A percentile compares a stretch with the other conserved stretches of the same genome.
These are phyloP conservation scores for Aspergillus heteromorphus DNA, from an alignment of 495 filamentous ascomycete species.

Conservation along the genomic window DNA sequence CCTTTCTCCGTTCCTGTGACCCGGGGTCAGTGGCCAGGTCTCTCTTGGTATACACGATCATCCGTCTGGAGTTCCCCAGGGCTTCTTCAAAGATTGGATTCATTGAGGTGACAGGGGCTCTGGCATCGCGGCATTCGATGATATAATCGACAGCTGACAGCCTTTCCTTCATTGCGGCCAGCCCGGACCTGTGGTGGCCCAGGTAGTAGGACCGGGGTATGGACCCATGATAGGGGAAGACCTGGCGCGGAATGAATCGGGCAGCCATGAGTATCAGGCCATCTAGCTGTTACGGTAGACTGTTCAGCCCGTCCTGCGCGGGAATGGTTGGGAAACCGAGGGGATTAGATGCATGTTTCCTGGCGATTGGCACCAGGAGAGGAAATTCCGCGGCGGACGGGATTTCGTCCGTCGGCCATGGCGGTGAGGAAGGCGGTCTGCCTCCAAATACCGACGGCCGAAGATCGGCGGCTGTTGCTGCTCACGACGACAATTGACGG, in stretches of 20 bases:
- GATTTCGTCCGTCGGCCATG: background rate
- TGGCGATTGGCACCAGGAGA: background rate
- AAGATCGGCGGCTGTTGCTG: too few relatives aligned
- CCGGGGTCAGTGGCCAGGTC: constrained; percentile 57
- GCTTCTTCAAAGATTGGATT: constrained; percentile 87
- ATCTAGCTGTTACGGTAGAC: background rate
- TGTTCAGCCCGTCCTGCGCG: background rate
- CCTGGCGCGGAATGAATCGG: constrained; percentile 65
- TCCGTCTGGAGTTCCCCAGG: constrained; percentile 59
- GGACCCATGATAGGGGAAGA: constrained; percentile 62
- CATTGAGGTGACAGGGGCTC: constrained; percentile 77
- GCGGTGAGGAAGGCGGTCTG: background rate
- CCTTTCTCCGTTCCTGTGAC: constrained; percentile 22
- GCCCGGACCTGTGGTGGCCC: constrained; percentile 86
- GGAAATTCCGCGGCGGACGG: background rate
- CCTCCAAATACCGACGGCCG: background rate
- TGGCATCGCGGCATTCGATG: constrained; percentile 91
- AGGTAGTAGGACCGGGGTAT: constrained; percentile 91
- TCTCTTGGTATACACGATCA: constrained; percentile 88
- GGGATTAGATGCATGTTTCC: background rate
- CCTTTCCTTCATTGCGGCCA: constrained; percentile 77
- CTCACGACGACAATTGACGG: too few relatives aligned
- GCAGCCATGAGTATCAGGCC: constrained; percentile 19
- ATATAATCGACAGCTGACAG: constrained; percentile 80
- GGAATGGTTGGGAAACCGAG: constrained; percentile 3